Evolutionary conservation across 768 basidiomycete species (phyloP).

Genomic region (Cyclocybe aegerita): DNA sequence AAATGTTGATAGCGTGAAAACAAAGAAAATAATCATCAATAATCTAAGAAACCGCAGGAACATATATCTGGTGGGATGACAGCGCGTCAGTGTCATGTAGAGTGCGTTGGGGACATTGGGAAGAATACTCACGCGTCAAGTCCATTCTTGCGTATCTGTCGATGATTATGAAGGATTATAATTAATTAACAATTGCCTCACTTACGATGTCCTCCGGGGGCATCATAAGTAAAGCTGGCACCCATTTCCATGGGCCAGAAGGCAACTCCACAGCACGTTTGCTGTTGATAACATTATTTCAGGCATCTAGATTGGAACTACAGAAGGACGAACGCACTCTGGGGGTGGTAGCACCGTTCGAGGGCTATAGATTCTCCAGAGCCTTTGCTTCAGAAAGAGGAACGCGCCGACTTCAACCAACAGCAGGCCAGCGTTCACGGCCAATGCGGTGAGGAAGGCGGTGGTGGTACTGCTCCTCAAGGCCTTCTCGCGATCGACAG

Average conservation of each 20-base stretch:
- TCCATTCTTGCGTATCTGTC: conserved; percentile 57
- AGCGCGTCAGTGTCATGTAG: conserved; percentile 37
- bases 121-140: conserved; percentile 47
- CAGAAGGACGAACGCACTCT: conserved; percentile 31
- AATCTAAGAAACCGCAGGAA: conserved; percentile 64
- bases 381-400: conserved; percentile 50
- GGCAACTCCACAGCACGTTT: conserved; percentile 48
- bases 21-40: conserved; percentile 54
- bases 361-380: conserved; percentile 63
- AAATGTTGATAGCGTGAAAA: conserved; percentile 60
- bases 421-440: conserved; percentile 51
- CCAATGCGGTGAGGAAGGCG: conserved; percentile 61
- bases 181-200: too few species aligned
- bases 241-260: conserved; percentile 47
- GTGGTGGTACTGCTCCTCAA: conserved; percentile 33
- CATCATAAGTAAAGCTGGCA: conserved; percentile 41
- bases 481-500: conserved; percentile 25
- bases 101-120: background rate
- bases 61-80: conserved; percentile 39
- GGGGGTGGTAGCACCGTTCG: conserved; percentile 61
- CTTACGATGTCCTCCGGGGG: conserved; percentile 47
- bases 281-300: conserved; percentile 20
- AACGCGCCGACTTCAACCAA: conserved; percentile 53
- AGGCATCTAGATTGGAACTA: background rate
- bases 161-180: background rate